Conservation (phyloP, 1,139 yeast species). For the Debaryomyces subglobosus region DNA sequence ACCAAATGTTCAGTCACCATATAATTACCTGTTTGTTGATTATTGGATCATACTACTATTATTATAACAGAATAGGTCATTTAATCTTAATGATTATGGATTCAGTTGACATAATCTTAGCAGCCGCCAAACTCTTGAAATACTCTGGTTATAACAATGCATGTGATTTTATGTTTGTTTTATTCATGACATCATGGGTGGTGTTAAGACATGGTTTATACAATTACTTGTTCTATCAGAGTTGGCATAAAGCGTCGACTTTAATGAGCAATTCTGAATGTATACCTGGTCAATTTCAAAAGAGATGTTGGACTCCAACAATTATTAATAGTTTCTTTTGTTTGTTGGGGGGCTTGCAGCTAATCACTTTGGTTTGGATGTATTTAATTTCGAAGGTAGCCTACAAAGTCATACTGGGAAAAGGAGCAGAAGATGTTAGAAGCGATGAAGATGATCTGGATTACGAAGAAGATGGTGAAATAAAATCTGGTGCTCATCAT, state of each 20-base stretch:
- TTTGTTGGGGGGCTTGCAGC: constrained; percentile 67
- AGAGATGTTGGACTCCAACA: constrained; percentile 61
- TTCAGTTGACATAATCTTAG: constrained; percentile 70
- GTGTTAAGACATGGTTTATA: constrained; percentile 73
- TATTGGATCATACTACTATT: constrained; percentile 71
- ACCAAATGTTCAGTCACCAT: constrained; percentile 88
- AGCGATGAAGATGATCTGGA: constrained; percentile 60
- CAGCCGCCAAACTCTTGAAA: constrained; percentile 76
- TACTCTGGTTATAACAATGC: constrained; percentile 61
- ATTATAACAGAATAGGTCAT: constrained; percentile 79
- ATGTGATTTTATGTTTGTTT: constrained; percentile 72
- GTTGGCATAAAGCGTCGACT: constrained; percentile 37
- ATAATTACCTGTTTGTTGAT: constrained; percentile 73
- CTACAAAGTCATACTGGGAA: constrained; percentile 67
- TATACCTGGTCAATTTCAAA: constrained; percentile 27
- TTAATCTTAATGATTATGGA: constrained; percentile 82
- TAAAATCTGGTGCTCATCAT: background rate
- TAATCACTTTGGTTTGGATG: constrained; percentile 74
- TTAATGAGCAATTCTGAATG: constrained; percentile 48
- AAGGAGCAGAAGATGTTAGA: constrained; percentile 80
- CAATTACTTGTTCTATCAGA: constrained; percentile 64
- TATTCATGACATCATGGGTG: constrained; percentile 73
- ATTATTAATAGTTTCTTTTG: constrained; percentile 55
- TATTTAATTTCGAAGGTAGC: constrained; percentile 72
- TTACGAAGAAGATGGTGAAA: constrained; percentile 25